phyloP scores from a whole-genome alignment of 2,329 filamentous ascomycete genomes.

The Parastagonospora nodorum region DNA sequence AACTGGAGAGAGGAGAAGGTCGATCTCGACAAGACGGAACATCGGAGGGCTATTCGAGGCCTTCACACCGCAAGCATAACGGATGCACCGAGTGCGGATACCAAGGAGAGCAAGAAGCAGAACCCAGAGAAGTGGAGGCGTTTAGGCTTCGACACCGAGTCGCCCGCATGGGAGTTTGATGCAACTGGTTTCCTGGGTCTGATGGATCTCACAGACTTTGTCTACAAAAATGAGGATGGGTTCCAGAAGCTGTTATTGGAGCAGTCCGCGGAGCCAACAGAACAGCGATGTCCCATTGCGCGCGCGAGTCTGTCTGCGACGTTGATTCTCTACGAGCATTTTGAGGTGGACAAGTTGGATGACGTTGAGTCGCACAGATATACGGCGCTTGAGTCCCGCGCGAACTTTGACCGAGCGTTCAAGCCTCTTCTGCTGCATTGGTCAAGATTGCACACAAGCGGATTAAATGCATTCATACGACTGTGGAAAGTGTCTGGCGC shows the following conservation, averaged over 20 bases:
- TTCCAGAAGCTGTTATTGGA: conserved; percentile 92
- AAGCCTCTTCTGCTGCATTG: conserved; percentile 88
- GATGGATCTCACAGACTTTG: conserved; percentile 96
- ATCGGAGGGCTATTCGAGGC: conserved; percentile 83
- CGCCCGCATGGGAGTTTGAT: conserved; percentile 83
- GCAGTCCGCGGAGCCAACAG: conserved; percentile 73
- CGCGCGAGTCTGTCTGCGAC: conserved; percentile 86
- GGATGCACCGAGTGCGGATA: conserved; percentile 54
- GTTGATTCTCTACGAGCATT: conserved; percentile 89
- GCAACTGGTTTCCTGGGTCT: conserved; percentile 87
- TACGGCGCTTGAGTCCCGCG: conserved; percentile 72
- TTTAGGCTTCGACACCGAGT: conserved; percentile 89
- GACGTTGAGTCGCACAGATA: conserved; percentile 78
- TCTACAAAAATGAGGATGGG: conserved; percentile 86
- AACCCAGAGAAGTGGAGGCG: conserved; percentile 92
- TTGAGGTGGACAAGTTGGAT: conserved; percentile 86
- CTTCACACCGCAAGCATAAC: conserved; percentile 82
- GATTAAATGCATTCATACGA: conserved; percentile 84
- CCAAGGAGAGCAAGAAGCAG: conserved; percentile 68
- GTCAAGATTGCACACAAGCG: conserved; percentile 85
- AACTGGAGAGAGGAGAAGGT: conserved; percentile 88
- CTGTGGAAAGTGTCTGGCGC: conserved; percentile 92
- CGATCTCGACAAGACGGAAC: conserved; percentile 84
- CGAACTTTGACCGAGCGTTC: conserved; percentile 85
- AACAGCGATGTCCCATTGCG: conserved; percentile 83